Evolutionary conservation across 106 monocot species (phyloP).

Genomic region (Amphibolis antarctica): DNA sequence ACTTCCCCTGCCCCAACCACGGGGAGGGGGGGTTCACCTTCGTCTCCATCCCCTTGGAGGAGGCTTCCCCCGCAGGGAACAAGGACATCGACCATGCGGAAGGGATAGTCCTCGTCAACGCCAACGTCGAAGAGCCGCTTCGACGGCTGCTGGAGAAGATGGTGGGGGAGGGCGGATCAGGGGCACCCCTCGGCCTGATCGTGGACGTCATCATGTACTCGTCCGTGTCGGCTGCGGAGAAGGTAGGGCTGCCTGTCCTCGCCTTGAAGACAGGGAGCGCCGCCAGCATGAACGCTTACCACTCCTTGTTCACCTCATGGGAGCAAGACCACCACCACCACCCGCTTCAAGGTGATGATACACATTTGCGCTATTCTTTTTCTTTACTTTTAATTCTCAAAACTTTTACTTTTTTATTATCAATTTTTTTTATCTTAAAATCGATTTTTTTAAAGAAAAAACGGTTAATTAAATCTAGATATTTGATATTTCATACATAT

Average conservation of each 20-base stretch:
- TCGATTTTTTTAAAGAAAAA: too few species aligned
- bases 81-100: background rate
- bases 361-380: background rate
- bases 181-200: constrained; percentile 6
- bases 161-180: background rate
- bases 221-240: background rate
- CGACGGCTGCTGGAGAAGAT: background rate
- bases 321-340: background rate
- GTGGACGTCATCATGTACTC: constrained; percentile 4
- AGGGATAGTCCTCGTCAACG: background rate
- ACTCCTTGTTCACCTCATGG: background rate
- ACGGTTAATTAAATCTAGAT: too few species aligned
- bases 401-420: background rate
- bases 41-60: constrained; percentile 3
- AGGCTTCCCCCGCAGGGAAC: background rate
- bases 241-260: constrained; percentile 4
- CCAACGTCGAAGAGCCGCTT: constrained; percentile 5
- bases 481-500: too few species aligned
- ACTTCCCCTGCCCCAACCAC: constrained; percentile 3
- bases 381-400: background rate
- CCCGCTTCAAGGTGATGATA: constrained; percentile 7
- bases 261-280: constrained; percentile 10
- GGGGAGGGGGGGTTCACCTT: constrained; percentile 13
- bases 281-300: background rate
- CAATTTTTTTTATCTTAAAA: background rate